Evolutionary conservation across 2,329 filamentous ascomycete species (phyloP).

Genomic region (Penicillium italicum): DNA sequence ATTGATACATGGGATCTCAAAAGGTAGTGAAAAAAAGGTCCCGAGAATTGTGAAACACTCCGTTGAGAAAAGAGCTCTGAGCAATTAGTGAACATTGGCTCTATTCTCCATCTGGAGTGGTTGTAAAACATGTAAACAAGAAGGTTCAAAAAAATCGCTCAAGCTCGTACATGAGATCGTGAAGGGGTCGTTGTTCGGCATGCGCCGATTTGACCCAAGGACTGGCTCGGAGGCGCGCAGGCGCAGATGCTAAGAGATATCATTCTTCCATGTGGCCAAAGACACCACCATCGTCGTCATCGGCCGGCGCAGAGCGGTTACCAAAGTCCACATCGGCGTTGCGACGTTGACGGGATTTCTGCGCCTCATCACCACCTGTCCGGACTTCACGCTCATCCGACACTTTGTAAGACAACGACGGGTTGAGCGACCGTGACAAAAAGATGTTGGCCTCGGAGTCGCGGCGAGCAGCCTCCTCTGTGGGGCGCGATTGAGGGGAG

Average conservation of each 20-base stretch:
- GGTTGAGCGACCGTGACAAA: conserved; percentile 43
- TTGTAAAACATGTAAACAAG: conserved; percentile 26
- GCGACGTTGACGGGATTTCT: conserved; percentile 33
- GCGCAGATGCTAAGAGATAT: conserved; percentile 19
- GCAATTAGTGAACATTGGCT: not conserved
- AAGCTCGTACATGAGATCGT: conserved; percentile 40
- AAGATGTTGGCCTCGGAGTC: conserved; percentile 41
- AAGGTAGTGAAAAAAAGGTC: conserved; percentile 12
- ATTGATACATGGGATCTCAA: conserved; percentile 24
- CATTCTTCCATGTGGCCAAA: conserved; percentile 96
- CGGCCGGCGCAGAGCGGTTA: conserved; percentile 56
- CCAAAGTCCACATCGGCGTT: conserved; percentile 38
- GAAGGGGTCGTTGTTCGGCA: conserved; percentile 23
- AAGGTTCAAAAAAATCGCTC: conserved; percentile 33
- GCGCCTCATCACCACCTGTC: conserved; percentile 59
- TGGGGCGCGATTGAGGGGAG: conserved; percentile 46
- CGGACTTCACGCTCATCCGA: conserved; percentile 60
- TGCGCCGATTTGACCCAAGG: conserved; percentile 6
- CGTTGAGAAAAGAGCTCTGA: conserved; percentile 13
- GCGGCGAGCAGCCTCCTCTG: conserved; percentile 31
- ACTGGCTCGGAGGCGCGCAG: conserved; percentile 3
- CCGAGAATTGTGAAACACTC: conserved; percentile 18
- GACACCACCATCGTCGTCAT: conserved; percentile 91
- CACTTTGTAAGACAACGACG: conserved; percentile 47
- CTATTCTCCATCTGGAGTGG: conserved; percentile 9